Conservation (phyloP, 305 asterid genomes). For the Fraxinus albicans region DNA sequence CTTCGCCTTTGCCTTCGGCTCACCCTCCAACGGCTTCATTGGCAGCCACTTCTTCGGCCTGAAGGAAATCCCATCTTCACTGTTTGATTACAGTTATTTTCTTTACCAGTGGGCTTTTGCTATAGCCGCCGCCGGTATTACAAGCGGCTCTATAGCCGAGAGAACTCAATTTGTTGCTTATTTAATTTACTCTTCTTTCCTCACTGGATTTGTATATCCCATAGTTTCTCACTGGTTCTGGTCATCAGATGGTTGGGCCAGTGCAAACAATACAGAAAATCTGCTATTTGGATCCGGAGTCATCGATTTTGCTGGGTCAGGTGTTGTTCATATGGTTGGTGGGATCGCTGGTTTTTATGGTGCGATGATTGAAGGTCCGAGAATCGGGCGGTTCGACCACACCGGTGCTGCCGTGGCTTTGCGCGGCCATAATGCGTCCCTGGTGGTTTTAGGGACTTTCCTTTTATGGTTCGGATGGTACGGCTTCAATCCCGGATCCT, state of each 20-base stretch:
- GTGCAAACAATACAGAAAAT: slow-evolving; percentile 25
- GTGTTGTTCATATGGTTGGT: slow-evolving; percentile 61
- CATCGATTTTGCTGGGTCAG: slow-evolving; percentile 57
- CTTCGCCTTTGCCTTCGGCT: slow-evolving; percentile 50
- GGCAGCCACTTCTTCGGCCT: slow-evolving; percentile 48
- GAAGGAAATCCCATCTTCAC: slow-evolving; percentile 29
- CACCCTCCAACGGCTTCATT: slow-evolving; percentile 53
- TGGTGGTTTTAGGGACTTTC: slow-evolving; percentile 49
- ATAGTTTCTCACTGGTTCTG: slow-evolving; percentile 60
- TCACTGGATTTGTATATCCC: slow-evolving; percentile 57
- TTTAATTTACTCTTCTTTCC: slow-evolving; percentile 44
- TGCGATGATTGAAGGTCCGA: slow-evolving; percentile 52
- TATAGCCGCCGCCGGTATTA: slow-evolving; percentile 58
- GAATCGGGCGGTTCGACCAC: slow-evolving; percentile 48
- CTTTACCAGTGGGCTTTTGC: slow-evolving; percentile 62
- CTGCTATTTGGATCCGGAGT: slow-evolving; percentile 53
- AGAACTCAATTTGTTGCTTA: slow-evolving; percentile 55
- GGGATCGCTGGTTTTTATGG: slow-evolving; percentile 48
- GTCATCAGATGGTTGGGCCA: slow-evolving; percentile 57
- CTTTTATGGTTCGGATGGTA: slow-evolving; percentile 57
- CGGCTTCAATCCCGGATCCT: slow-evolving; percentile 61
- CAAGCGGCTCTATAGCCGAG: slow-evolving; percentile 59
- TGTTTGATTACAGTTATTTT: slow-evolving; percentile 43
- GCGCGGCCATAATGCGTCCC: slow-evolving; percentile 50
- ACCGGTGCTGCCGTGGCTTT: slow-evolving; percentile 33